Percentiles rank a stretch among this genome's conserved stretches.
Evolutionary conservation across 2,329 filamentous ascomycete genomes (phyloP).

Genomic region (Neonectria ditissima): DNA sequence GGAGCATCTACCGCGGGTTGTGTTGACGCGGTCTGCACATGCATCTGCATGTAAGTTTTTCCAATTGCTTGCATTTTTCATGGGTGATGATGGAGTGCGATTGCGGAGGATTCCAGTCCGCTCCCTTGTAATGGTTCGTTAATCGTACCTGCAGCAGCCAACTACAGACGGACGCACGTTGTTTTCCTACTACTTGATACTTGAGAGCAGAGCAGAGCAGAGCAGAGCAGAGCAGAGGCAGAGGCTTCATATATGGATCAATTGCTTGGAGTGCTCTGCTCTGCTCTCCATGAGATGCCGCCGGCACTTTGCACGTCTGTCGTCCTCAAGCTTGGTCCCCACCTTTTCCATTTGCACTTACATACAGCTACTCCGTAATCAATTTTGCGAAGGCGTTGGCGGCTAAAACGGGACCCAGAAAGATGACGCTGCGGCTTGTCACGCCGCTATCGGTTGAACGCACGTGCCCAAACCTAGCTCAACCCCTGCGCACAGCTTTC

Average conservation of each 20-base stretch:
- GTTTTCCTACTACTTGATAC: too few species aligned
- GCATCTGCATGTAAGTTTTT: background rate
- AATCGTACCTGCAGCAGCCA: background rate
- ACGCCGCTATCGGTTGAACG: background rate
- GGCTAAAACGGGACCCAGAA: slow-evolving; percentile 8
- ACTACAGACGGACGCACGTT: background rate
- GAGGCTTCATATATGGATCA: too few species aligned
- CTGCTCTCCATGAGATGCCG: background rate
- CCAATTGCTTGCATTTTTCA: background rate
- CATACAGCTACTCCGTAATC: background rate
- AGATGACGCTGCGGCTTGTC: background rate
- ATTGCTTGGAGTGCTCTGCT: background rate
- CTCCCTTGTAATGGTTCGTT: background rate
- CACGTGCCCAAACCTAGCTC: background rate
- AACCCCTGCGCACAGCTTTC: background rate
- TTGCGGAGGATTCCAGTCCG: background rate
- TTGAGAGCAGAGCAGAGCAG: too few species aligned
- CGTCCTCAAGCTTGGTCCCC: background rate
- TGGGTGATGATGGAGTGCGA: background rate
- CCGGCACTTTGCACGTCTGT: background rate
- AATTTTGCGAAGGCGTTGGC: slow-evolving; percentile 7
- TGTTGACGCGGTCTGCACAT: background rate
- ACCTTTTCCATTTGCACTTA: slow-evolving; percentile 17
- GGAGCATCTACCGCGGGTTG: background rate
- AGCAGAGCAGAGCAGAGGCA: too few species aligned